These are phyloP conservation scores for Boletus bicolor DNA, from an alignment of 768 basidiomycete species.

Conservation along the genomic window DNA sequence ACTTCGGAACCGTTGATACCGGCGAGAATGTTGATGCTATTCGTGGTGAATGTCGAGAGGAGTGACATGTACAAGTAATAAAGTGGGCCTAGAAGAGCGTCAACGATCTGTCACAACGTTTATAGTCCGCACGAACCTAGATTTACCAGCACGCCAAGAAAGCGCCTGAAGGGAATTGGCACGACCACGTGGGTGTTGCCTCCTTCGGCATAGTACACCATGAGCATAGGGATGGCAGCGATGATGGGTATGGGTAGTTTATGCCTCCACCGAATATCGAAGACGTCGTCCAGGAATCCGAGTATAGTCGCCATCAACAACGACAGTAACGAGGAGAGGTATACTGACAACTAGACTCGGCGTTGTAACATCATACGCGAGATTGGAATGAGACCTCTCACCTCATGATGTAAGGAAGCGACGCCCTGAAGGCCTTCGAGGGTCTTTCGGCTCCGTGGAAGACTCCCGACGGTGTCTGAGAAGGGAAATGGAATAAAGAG, in stretches of 20 bases:
- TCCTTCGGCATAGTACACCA: slow-evolving; percentile 94
- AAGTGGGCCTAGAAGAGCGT: slow-evolving; percentile 63
- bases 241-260: slow-evolving; percentile 97
- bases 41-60: slow-evolving; percentile 94
- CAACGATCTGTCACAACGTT: not conserved
- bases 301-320: slow-evolving; percentile 90
- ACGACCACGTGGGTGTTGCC: slow-evolving; percentile 94
- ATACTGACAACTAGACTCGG: slow-evolving; percentile 70
- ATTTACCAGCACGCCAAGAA: slow-evolving; percentile 80
- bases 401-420: slow-evolving; percentile 72
- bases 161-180: slow-evolving; percentile 70
- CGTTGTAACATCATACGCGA: not conserved
- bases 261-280: slow-evolving; percentile 98
- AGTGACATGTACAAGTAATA: slow-evolving; percentile 98
- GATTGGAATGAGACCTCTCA: slow-evolving; percentile 30
- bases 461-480: slow-evolving; percentile 60
- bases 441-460: slow-evolving; percentile 39
- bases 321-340: slow-evolving; percentile 90
- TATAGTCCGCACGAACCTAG: slow-evolving; percentile 61
- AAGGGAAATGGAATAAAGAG: slow-evolving; percentile 97
- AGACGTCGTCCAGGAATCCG: slow-evolving; percentile 95
- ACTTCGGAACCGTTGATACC: slow-evolving; percentile 98
- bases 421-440: slow-evolving; percentile 46
- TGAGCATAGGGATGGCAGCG: slow-evolving; percentile 88
- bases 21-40: slow-evolving; percentile 98